Percentiles rank a stretch among this genome's conserved stretches.
Evolutionary conservation across 257 asterid species (phyloP).

Genomic region (Solanum gracilifrons): DNA sequence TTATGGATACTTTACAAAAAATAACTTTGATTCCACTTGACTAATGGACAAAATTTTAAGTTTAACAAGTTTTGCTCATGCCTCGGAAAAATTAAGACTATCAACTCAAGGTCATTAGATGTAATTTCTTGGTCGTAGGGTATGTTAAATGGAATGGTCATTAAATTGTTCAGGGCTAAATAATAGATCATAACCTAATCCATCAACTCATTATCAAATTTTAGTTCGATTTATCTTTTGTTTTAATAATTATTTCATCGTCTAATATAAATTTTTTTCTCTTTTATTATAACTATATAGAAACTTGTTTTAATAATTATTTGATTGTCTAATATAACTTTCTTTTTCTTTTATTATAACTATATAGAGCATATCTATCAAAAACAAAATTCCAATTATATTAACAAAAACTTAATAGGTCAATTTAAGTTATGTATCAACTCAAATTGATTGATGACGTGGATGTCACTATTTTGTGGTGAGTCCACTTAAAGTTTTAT

Average conservation of each 20-base stretch:
- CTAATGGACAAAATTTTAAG: background rate
- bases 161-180: background rate
- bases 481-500: conserved; percentile 5
- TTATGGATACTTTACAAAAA: background rate
- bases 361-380: background rate
- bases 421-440: background rate
- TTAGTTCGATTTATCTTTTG: background rate
- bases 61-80: background rate
- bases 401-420: too few species aligned
- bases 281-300: too few species aligned
- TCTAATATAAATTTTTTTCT: background rate
- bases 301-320: background rate
- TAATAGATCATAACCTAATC: background rate
- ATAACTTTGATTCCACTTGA: background rate
- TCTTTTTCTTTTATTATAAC: background rate
- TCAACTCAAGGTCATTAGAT: background rate
- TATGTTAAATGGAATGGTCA: background rate
- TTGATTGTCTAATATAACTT: background rate
- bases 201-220: background rate
- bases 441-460: conserved; percentile 2
- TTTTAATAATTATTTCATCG: background rate
- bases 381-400: too few species aligned
- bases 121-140: background rate
- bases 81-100: background rate
- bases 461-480: conserved; percentile 21